Evolutionary conservation across 2,329 filamentous ascomycete species (phyloP).

Genomic region (Sarocladium brachiariae): DNA sequence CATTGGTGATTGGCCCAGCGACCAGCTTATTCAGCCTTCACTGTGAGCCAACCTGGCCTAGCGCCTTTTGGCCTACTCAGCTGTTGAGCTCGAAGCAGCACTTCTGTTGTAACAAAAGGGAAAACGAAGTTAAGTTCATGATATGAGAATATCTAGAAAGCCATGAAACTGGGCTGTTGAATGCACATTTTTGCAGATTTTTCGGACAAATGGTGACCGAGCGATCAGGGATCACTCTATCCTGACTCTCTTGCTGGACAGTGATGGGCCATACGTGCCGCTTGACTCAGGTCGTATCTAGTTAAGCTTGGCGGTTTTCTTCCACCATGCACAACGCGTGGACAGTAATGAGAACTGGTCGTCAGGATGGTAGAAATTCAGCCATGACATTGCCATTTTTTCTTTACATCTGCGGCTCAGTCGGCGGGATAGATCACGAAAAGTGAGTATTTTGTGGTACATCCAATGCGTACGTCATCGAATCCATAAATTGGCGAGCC

Average conservation of each 20-base stretch:
- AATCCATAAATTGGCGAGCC: too few species aligned
- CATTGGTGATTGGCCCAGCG: not conserved
- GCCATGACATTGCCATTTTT: conserved; percentile 2
- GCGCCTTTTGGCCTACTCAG: not conserved
- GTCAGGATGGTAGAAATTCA: not conserved
- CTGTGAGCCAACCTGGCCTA: not conserved
- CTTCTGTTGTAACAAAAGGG: too few species aligned
- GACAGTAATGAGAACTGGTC: not conserved
- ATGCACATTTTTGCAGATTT: not conserved
- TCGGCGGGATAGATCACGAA: not conserved
- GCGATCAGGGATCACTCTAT: not conserved
- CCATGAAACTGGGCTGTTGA: too few species aligned
- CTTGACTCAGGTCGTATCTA: too few species aligned
- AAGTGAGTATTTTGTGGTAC: not conserved
- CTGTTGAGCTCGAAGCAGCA: too few species aligned
- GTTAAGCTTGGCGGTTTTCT: conserved; percentile 1
- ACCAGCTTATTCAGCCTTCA: not conserved
- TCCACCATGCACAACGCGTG: not conserved
- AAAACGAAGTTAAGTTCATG: too few species aligned
- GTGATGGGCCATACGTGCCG: too few species aligned
- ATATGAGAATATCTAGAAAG: too few species aligned
- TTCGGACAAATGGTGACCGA: not conserved
- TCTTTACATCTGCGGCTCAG: not conserved
- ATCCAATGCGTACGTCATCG: not conserved
- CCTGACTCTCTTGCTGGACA: not conserved